Conservation (phyloP, 1,284 basidiomycete species). For the Earliella scabrosa region DNA sequence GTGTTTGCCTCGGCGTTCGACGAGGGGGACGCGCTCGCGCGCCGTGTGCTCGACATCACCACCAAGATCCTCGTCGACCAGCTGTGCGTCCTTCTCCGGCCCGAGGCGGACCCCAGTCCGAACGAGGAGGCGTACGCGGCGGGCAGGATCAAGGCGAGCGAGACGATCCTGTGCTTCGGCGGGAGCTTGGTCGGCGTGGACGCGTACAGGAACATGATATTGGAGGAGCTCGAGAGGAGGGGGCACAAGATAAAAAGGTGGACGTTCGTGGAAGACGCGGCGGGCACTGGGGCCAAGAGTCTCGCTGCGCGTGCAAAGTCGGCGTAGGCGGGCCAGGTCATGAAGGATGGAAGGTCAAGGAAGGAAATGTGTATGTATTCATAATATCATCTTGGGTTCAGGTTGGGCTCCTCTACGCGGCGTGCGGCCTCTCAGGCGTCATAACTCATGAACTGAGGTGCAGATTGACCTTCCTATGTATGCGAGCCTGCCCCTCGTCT, state of each 20-base stretch:
- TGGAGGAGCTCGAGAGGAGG: conserved; percentile 56
- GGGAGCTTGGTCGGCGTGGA: conserved; percentile 71
- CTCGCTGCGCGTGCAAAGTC: conserved; percentile 26
- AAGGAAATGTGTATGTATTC: background rate
- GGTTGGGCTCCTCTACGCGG: too few species aligned
- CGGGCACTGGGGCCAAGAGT: conserved; percentile 58
- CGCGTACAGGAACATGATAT: conserved; percentile 60
- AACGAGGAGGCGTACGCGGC: conserved; percentile 28
- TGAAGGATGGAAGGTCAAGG: too few species aligned
- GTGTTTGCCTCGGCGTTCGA: conserved; percentile 76
- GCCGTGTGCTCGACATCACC: conserved; percentile 56
- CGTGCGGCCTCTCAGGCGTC: too few species aligned
- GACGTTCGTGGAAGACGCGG: conserved; percentile 69
- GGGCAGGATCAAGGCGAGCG: conserved; percentile 52
- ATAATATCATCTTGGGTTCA: too few species aligned
- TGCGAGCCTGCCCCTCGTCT: too few species aligned
- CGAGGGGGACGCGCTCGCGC: conserved; percentile 60
- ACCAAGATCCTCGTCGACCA: conserved; percentile 63
- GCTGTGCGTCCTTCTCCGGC: conserved; percentile 57
- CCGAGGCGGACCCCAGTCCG: conserved; percentile 38
- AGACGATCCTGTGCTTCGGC: conserved; percentile 71
- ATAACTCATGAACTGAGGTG: too few species aligned
- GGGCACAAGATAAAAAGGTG: conserved; percentile 68
- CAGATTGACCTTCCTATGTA: too few species aligned
- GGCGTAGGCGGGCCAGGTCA: background rate